These are phyloP conservation scores for Harringtonia lauricola DNA, from an alignment of 2,329 filamentous ascomycete species.

Conservation along the genomic window DNA sequence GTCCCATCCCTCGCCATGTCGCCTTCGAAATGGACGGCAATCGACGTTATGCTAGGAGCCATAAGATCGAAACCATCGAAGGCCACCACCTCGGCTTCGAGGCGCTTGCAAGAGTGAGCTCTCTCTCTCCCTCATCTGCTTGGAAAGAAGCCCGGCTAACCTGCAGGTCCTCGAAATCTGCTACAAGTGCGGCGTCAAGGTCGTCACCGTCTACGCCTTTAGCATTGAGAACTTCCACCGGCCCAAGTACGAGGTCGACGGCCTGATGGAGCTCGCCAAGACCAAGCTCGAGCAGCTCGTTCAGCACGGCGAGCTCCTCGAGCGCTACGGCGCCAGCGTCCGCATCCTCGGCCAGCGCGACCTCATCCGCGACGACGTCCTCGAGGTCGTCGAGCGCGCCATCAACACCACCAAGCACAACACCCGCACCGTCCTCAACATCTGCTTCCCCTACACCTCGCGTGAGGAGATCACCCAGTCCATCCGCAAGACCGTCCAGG, in stretches of 20 bases:
- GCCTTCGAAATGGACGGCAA: slow-evolving; percentile 99
- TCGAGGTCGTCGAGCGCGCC: slow-evolving; percentile 78
- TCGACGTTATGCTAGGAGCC: slow-evolving; percentile 76
- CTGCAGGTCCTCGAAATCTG: slow-evolving; percentile 83
- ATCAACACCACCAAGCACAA: slow-evolving; percentile 82
- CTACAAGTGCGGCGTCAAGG: slow-evolving; percentile 94
- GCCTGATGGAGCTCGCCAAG: slow-evolving; percentile 95
- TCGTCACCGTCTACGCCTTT: slow-evolving; percentile 96
- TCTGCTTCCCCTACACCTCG: slow-evolving; percentile 96
- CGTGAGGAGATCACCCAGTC: slow-evolving; percentile 90
- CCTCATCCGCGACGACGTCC: slow-evolving; percentile 74
- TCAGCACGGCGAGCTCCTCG: slow-evolving; percentile 85
- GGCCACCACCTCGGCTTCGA: slow-evolving; percentile 95
- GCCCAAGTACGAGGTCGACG: slow-evolving; percentile 91
- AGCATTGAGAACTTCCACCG: slow-evolving; percentile 99
- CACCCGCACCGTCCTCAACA: slow-evolving; percentile 64
- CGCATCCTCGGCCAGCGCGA: slow-evolving; percentile 77
- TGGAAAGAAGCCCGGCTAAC: slow-evolving; percentile 9
- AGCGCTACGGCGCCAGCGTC: slow-evolving; percentile 82
- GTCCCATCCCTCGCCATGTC: slow-evolving; percentile 85
- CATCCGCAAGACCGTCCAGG: slow-evolving; percentile 75
- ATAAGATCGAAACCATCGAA: slow-evolving; percentile 92
- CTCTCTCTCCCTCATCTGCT: not conserved
- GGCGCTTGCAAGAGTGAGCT: slow-evolving; percentile 69
- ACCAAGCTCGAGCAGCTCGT: slow-evolving; percentile 85